Conservation (phyloP, 1,284 basidiomycete genomes). For the Xerocomus amazonicus region DNA sequence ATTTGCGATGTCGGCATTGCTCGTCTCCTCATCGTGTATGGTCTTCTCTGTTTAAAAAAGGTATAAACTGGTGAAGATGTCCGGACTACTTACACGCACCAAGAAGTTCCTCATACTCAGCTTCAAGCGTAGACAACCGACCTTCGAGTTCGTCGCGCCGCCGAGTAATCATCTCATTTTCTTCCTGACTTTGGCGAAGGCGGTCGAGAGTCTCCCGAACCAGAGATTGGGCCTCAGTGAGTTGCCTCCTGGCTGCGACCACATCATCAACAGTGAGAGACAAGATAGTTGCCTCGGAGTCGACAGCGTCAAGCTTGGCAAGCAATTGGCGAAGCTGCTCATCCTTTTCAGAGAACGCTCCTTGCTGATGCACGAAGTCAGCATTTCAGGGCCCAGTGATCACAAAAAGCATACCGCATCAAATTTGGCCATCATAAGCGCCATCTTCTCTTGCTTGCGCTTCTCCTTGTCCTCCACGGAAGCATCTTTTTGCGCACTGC, state of each 20-base stretch:
- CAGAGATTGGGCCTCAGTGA: slow-evolving; percentile 85
- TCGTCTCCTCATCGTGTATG: slow-evolving; percentile 78
- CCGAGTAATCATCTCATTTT: slow-evolving; percentile 82
- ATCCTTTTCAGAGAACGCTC: slow-evolving; percentile 89
- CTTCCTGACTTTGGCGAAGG: slow-evolving; percentile 86
- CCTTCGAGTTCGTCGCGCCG: slow-evolving; percentile 87
- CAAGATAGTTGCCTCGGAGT: slow-evolving; percentile 54
- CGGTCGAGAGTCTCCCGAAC: slow-evolving; percentile 89
- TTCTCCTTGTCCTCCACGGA: slow-evolving; percentile 96
- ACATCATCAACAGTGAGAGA: slow-evolving; percentile 75
- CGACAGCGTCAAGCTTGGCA: slow-evolving; percentile 77
- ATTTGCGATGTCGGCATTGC: slow-evolving; percentile 75
- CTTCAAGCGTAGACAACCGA: slow-evolving; percentile 78
- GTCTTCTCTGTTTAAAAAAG: slow-evolving; percentile 64
- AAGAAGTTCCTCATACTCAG: slow-evolving; percentile 94
- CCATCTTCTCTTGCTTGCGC: slow-evolving; percentile 99
- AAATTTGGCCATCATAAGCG: slow-evolving; percentile 99
- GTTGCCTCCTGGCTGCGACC: slow-evolving; percentile 76
- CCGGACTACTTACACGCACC: slow-evolving; percentile 46
- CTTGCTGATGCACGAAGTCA: slow-evolving; percentile 51
- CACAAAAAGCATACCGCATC: slow-evolving; percentile 65
- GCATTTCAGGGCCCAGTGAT: background rate
- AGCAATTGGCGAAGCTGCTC: slow-evolving; percentile 85
- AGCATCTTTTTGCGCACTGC: slow-evolving; percentile 79
- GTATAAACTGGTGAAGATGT: slow-evolving; percentile 12